phyloP scores from a whole-genome alignment of 1,284 basidiomycete genomes.

The Ceraceosorus guamensis region DNA sequence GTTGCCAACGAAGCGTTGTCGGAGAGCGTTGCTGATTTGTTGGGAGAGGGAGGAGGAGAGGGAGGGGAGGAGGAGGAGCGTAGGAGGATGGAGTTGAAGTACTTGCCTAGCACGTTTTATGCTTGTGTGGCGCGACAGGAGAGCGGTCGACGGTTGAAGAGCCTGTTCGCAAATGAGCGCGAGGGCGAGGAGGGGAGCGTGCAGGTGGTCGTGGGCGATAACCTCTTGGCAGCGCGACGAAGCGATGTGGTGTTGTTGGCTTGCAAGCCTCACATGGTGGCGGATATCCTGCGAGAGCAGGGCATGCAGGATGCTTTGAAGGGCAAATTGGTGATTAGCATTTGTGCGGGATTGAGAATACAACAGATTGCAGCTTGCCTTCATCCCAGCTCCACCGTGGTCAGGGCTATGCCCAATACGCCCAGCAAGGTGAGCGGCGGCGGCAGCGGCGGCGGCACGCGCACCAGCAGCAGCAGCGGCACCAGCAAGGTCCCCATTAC shows the following conservation, averaged over 20 bases:
- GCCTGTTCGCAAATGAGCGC: slow-evolving; percentile 54
- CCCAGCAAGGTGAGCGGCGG: slow-evolving; percentile 72
- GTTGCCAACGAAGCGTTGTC: slow-evolving; percentile 9
- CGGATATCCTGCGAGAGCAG: slow-evolving; percentile 63
- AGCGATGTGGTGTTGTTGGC: slow-evolving; percentile 69
- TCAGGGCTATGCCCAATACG: slow-evolving; percentile 98
- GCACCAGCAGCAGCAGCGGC: no score
- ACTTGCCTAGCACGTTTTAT: slow-evolving; percentile 71
- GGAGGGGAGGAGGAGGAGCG: slow-evolving; percentile 13
- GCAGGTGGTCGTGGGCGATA: slow-evolving; percentile 63
- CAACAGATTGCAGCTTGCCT: slow-evolving; percentile 71
- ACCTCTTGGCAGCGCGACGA: slow-evolving; percentile 65
- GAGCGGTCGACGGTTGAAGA: slow-evolving; percentile 64
- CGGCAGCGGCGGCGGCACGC: not conserved
- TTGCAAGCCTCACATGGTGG: slow-evolving; percentile 78
- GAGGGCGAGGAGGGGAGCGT: no score
- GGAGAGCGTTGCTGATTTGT: slow-evolving; percentile 16
- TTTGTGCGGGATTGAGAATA: slow-evolving; percentile 89
- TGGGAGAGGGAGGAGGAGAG: slow-evolving; percentile 5
- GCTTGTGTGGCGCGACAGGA: slow-evolving; percentile 79
- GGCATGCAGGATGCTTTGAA: slow-evolving; percentile 81
- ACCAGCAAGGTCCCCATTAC: no score
- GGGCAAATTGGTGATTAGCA: slow-evolving; percentile 88
- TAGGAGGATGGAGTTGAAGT: slow-evolving; percentile 29
- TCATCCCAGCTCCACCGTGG: slow-evolving; percentile 67